Evolutionary conservation across 495 filamentous ascomycete genomes (phyloP).

Genomic region (Elaphomyces granulatus): DNA sequence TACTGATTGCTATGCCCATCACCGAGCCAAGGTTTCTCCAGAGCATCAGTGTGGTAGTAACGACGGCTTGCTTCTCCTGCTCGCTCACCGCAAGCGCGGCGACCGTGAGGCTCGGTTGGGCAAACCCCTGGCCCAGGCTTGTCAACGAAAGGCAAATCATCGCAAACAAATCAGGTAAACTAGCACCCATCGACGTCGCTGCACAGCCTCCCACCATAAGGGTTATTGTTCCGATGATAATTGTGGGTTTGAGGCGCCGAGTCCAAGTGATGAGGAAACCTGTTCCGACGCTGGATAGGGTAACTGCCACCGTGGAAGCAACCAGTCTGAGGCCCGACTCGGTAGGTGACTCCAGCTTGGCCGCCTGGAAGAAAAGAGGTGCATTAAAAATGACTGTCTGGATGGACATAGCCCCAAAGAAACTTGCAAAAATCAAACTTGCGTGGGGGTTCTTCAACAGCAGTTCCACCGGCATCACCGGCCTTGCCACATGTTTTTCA

Average conservation of each 20-base stretch:
- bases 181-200: constrained; percentile 36
- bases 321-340: constrained; percentile 57
- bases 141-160: constrained; percentile 46
- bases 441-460: constrained; percentile 44
- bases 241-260: constrained; percentile 46
- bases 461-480: constrained; percentile 59
- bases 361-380: constrained; percentile 68
- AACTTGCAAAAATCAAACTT: constrained; percentile 56
- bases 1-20: constrained; percentile 54
- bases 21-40: constrained; percentile 56
- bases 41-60: constrained; percentile 53
- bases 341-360: constrained; percentile 56
- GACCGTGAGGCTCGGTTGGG: constrained; percentile 49
- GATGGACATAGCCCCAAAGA: constrained; percentile 45
- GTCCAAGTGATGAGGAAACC: constrained; percentile 59
- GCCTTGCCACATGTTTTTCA: constrained; percentile 43
- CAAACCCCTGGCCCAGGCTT: constrained; percentile 51
- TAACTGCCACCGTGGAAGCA: constrained; percentile 42
- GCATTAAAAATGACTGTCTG: constrained; percentile 66
- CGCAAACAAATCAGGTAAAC: constrained; percentile 43
- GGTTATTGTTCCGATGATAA: constrained; percentile 39
- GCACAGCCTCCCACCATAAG: constrained; percentile 41
- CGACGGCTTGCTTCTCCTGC: constrained; percentile 60
- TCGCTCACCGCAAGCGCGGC: constrained; percentile 51
- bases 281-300: constrained; percentile 43